Evolutionary conservation across 352 stramenopile genomes (phyloP).

Genomic region (Globisporangium middletonii): DNA sequence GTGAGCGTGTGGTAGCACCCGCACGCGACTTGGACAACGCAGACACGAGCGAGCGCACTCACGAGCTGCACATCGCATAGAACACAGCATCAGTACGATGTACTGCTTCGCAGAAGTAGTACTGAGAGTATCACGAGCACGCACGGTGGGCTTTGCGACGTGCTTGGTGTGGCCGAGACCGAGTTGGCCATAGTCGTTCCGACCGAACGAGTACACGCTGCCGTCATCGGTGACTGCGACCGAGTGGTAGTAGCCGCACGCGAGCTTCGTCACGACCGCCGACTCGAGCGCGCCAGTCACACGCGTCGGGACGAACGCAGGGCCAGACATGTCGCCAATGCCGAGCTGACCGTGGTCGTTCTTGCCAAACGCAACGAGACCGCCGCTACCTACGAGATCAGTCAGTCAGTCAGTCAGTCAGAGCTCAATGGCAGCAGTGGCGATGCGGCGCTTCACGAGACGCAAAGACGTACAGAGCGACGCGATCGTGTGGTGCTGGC

Average conservation of each 20-base stretch:
- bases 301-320: slow-evolving; percentile 38
- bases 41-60: slow-evolving; percentile 38
- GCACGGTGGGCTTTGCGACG: slow-evolving; percentile 45
- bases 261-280: slow-evolving; percentile 65
- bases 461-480: slow-evolving; percentile 31
- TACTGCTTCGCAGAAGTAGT: too few species aligned
- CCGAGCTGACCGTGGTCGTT: slow-evolving; percentile 92
- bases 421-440: too few species aligned
- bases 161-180: slow-evolving; percentile 85
- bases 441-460: too few species aligned
- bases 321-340: slow-evolving; percentile 41
- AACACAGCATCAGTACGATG: background rate
- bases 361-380: slow-evolving; percentile 86
- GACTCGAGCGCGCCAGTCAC: slow-evolving; percentile 49
- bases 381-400: slow-evolving; percentile 29
- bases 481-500: slow-evolving; percentile 87
- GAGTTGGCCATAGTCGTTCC: slow-evolving; percentile 93
- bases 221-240: slow-evolving; percentile 63
- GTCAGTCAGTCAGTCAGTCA: slow-evolving; percentile 1
- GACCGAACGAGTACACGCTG: slow-evolving; percentile 82
- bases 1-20: slow-evolving; percentile 84
- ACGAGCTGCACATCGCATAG: slow-evolving; percentile 30
- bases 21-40: slow-evolving; percentile 69
- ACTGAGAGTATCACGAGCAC: background rate
- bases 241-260: slow-evolving; percentile 92